A percentile compares a stretch with the other conserved stretches of the same genome.
Conservation (phyloP, 192 early-diverging fungal species). For the Backusella parvicylindrica region DNA sequence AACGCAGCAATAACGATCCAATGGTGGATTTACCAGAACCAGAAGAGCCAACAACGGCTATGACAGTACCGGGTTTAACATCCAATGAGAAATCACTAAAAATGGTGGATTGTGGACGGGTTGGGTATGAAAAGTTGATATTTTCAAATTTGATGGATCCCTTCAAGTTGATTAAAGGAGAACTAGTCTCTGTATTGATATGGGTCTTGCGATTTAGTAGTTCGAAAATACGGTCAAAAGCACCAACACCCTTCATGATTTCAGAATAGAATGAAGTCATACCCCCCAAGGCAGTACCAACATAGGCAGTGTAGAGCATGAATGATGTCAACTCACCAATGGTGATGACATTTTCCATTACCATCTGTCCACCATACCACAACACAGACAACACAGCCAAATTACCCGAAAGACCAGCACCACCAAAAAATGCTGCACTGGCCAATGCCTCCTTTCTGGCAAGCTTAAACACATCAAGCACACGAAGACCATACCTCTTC, state of each 20-base stretch:
- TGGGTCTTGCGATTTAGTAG: conserved; percentile 45
- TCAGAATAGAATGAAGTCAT: conserved; percentile 69
- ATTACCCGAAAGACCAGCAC: conserved; percentile 60
- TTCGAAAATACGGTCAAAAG: conserved; percentile 57
- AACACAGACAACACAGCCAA: conserved; percentile 60
- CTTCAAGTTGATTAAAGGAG: conserved; percentile 18
- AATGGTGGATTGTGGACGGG: conserved; percentile 50
- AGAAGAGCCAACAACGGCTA: conserved; percentile 50
- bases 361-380: conserved; percentile 64
- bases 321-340: conserved; percentile 69
- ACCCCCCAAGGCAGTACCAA: conserved; percentile 49
- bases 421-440: conserved; percentile 62
- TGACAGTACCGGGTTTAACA: conserved; percentile 50
- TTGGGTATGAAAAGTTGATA: conserved; percentile 65
- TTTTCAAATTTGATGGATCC: conserved; percentile 55
- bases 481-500: conserved; percentile 37
- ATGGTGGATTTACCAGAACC: conserved; percentile 71
- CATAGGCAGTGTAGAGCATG: conserved; percentile 66
- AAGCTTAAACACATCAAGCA: conserved; percentile 33
- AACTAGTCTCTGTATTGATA: conserved; percentile 17
- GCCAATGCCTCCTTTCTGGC: conserved; percentile 43
- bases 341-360: conserved; percentile 51
- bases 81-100: conserved; percentile 52
- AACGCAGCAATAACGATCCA: conserved; percentile 61
- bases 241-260: conserved; percentile 69